A percentile compares a stretch with the other conserved stretches of the same genome.
phyloP scores from a whole-genome alignment of 345 rosid genomes.

The Firmiana major region DNA sequence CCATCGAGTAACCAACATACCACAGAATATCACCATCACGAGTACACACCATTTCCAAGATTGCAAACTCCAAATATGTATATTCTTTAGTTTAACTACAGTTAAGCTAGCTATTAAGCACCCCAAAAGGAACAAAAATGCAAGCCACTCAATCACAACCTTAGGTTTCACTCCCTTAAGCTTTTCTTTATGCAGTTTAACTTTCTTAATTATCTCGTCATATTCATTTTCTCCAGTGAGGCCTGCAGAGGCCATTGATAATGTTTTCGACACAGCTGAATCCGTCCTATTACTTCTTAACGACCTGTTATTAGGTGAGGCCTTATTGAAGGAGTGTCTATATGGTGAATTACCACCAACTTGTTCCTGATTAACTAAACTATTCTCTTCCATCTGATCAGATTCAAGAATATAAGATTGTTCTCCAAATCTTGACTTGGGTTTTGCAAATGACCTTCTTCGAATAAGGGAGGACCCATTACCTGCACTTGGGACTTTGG shows the following conservation, averaged over 20 bases:
- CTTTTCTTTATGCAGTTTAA: constrained; percentile 42
- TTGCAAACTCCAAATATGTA: constrained; percentile 49
- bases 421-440: constrained; percentile 79
- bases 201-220: constrained; percentile 58
- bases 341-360: constrained; percentile 32
- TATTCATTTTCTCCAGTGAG: constrained; percentile 40
- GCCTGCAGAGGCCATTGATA: constrained; percentile 35
- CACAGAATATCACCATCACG: constrained; percentile 68
- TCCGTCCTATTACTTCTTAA: constrained; percentile 26
- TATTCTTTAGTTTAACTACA: constrained; percentile 25
- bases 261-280: constrained; percentile 36
- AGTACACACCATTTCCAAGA: constrained; percentile 86
- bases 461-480: constrained; percentile 33
- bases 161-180: constrained; percentile 27
- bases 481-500: constrained; percentile 39
- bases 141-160: constrained; percentile 47
- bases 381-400: constrained; percentile 35
- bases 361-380: constrained; percentile 34
- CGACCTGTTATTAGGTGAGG: constrained; percentile 47
- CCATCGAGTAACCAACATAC: constrained; percentile 68
- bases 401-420: constrained; percentile 43
- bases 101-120: constrained; percentile 62
- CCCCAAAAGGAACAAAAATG: constrained; percentile 33
- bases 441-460: constrained; percentile 50
- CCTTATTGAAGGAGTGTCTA: constrained; percentile 33